Base-by-base conservation (phyloP, 768 basidiomycete genomes). In the Mycena alexandri region DNA sequence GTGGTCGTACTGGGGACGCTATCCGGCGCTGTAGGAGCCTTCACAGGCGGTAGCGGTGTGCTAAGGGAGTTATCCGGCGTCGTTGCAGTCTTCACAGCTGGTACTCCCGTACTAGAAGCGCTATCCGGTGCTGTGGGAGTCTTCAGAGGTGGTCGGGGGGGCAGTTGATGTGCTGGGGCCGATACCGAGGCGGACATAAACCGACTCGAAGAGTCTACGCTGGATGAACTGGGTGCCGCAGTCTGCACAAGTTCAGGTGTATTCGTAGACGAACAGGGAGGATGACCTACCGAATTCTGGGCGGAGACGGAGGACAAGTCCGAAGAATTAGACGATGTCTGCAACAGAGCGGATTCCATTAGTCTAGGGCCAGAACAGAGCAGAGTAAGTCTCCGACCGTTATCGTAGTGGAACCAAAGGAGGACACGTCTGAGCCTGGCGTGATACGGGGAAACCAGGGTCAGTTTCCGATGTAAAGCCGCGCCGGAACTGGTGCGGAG, bases 391-490 rank as follows among this genome's bases (percentile, higher is more conserved):
- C 9, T 29, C 67, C 24, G 19, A 68, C 67, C 62, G 47, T 50
- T 25, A 48, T 13, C 3, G 58, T 59, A 36, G 58, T 54, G 25
- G 50, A 47, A 21, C 29, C 24, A n/a, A 24, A 47, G 52, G 62
- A 58, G 44, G 67, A 42, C 34, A 68, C 29, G 57, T 47, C 67
- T 51, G 53, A 47, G 43, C 42, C 60, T 67, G 65, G 34, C 22
- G 5, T 44, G 42, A 52, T n/a, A 53, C 57, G 65, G 65, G 29
- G 46, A 52, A 61, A 57, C 38, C 9, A 3, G 42, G 38, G 46
- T 67, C 36, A 67, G 59, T 63, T 51, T 14, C 69, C 69, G 69
- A 70, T 33, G n/a, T 57, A 70, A 48, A 54, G 61, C 64, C 69
- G 64, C 48, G 38, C 34, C 38, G 25, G 12, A n/a, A n/a, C 38